Evolutionary conservation across 2,329 filamentous ascomycete genomes (phyloP).

Genomic region (Chrysoporthe cubensis): DNA sequence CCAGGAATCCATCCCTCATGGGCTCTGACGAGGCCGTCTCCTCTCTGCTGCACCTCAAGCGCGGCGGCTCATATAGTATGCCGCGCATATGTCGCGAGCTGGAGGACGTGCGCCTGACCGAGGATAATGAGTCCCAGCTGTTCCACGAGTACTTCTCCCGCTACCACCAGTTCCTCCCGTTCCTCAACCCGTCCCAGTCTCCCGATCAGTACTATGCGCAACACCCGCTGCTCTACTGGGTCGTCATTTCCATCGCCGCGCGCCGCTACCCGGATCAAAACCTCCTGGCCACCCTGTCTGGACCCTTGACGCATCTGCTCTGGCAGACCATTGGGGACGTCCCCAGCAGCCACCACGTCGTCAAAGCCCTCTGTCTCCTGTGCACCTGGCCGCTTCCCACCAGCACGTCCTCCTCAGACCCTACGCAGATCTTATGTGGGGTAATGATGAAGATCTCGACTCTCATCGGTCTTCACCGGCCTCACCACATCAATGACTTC

Average conservation of each 20-base stretch:
- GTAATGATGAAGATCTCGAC: slow-evolving; percentile 89
- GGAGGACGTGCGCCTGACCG: slow-evolving; percentile 66
- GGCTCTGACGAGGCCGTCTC: slow-evolving; percentile 71
- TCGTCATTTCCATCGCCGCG: slow-evolving; percentile 75
- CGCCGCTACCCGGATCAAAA: slow-evolving; percentile 69
- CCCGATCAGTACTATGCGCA: slow-evolving; percentile 78
- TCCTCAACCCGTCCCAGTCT: slow-evolving; percentile 67
- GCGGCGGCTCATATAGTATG: slow-evolving; percentile 64
- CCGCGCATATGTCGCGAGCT: slow-evolving; percentile 64
- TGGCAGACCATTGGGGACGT: slow-evolving; percentile 80
- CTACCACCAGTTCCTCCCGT: slow-evolving; percentile 79
- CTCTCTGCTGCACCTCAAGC: slow-evolving; percentile 67
- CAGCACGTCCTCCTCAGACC: slow-evolving; percentile 79
- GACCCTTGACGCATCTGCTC: slow-evolving; percentile 70
- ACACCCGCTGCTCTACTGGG: slow-evolving; percentile 84
- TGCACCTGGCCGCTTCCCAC: slow-evolving; percentile 84
- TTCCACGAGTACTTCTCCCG: slow-evolving; percentile 70
- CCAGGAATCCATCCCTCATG: slow-evolving; percentile 66
- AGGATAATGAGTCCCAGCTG: slow-evolving; percentile 64
- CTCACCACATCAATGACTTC: slow-evolving; percentile 82
- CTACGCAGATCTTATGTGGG: slow-evolving; percentile 79
- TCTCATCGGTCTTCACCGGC: slow-evolving; percentile 79
- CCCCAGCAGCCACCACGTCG: slow-evolving; percentile 77
- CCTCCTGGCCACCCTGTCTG: slow-evolving; percentile 69
- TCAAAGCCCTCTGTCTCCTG: slow-evolving; percentile 78